These are phyloP conservation scores for Plicaturopsis crispa DNA, from an alignment of 768 basidiomycete species.

Conservation along the genomic window DNA sequence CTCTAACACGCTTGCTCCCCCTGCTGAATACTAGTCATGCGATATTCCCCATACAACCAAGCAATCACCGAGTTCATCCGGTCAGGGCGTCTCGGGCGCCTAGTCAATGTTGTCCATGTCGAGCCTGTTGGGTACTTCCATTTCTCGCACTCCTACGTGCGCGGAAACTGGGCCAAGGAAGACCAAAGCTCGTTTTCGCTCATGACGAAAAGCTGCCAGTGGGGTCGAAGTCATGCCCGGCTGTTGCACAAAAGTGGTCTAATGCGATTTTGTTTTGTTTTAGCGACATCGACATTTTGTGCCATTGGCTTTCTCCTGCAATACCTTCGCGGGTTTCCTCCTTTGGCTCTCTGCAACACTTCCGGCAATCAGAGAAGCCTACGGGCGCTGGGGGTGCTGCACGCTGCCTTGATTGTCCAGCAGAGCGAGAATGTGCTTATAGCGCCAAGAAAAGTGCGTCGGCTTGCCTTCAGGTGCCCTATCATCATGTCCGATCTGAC, in stretches of 20 bases:
- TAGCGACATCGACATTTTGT: constrained; percentile 83
- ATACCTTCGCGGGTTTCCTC: constrained; percentile 68
- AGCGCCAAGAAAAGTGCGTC: constrained; percentile 76
- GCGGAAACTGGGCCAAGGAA: constrained; percentile 75
- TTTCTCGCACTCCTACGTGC: constrained; percentile 86
- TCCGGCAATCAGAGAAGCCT: constrained; percentile 69
- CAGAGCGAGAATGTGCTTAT: constrained; percentile 71
- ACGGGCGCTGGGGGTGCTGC: constrained; percentile 54
- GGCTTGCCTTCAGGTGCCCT: too few relatives aligned
- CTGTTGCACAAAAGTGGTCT: constrained; percentile 4
- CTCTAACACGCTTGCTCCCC: neutral
- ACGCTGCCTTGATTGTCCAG: constrained; percentile 71
- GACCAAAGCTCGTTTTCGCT: constrained; percentile 68
- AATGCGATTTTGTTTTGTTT: constrained; percentile 1
- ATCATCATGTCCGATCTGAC: too few relatives aligned
- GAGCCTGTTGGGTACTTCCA: constrained; percentile 86
- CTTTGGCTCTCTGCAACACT: constrained; percentile 82
- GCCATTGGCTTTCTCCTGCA: constrained; percentile 66
- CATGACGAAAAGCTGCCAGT: constrained; percentile 92
- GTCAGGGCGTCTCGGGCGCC: constrained; percentile 64
- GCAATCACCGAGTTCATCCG: constrained; percentile 64
- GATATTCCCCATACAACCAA: constrained; percentile 79
- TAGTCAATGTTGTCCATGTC: constrained; percentile 77
- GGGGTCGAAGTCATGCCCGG: constrained; percentile 17
- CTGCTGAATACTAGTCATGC: constrained; percentile 47